These are phyloP conservation scores for Paraglomus occultum DNA, from an alignment of 192 early-diverging fungal genomes.

Conservation along the genomic window DNA sequence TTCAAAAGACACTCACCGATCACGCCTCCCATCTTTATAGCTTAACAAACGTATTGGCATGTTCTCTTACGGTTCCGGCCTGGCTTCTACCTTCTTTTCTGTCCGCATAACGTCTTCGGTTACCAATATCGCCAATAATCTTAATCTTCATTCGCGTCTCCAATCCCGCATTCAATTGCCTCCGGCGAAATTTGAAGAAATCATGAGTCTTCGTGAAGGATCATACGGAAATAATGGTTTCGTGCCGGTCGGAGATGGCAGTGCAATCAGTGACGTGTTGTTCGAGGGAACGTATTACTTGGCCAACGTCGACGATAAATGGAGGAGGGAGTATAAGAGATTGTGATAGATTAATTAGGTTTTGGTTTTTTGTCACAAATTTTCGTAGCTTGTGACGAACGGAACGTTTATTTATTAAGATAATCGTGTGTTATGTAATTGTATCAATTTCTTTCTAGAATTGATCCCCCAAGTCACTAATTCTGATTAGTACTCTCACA, in stretches of 20 bases:
- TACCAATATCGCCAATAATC: constrained; percentile 51
- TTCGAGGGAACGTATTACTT: constrained; percentile 88
- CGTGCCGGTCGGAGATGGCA: constrained; percentile 65
- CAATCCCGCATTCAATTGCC: constrained; percentile 68
- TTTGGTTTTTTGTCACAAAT: too few species aligned
- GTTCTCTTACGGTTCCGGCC: constrained; percentile 97
- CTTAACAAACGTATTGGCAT: constrained; percentile 81
- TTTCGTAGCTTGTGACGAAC: too few species aligned
- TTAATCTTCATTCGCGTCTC: constrained; percentile 73
- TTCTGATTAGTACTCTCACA: too few species aligned
- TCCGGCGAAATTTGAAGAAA: constrained; percentile 73
- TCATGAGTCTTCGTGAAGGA: constrained; percentile 86
- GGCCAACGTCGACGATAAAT: constrained; percentile 86
- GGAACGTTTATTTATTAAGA: too few species aligned
- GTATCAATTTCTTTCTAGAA: too few species aligned
- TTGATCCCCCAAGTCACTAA: too few species aligned
- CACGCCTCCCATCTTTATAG: too few species aligned
- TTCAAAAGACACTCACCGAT: too few species aligned
- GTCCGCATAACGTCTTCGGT: constrained; percentile 74
- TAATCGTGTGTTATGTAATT: too few species aligned
- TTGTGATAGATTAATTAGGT: too few species aligned
- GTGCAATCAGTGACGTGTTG: constrained; percentile 52
- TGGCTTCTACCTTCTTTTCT: constrained; percentile 93
- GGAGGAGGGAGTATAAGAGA: constrained; percentile 85
- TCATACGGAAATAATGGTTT: constrained; percentile 83